Percentiles rank a stretch among this genome's conserved stretches.
Conservation (phyloP, 257 asterid genomes). For the Scutellaria barbata region DNA sequence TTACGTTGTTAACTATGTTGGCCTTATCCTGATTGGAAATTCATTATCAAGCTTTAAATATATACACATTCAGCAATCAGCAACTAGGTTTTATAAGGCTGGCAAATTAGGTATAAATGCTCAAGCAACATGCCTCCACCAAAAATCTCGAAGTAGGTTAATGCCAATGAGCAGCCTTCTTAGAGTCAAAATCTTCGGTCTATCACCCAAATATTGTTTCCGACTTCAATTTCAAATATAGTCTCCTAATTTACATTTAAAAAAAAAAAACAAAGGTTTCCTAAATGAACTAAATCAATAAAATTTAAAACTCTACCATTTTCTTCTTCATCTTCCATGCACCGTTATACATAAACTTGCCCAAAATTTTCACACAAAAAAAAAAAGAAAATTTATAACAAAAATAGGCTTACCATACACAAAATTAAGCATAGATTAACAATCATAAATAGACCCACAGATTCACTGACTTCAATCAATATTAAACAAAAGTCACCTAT, state of each 20-base stretch:
- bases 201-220: conserved; percentile 10
- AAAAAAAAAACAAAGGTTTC: background rate
- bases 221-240: too few relatives aligned
- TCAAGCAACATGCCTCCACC: background rate
- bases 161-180: background rate
- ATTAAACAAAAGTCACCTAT: background rate
- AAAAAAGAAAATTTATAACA: background rate
- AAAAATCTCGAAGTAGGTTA: background rate
- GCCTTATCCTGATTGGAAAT: background rate
- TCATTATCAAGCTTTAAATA: background rate
- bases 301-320: background rate
- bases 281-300: background rate
- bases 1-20: background rate
- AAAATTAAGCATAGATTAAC: conserved; percentile 2
- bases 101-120: background rate
- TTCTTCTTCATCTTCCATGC: background rate
- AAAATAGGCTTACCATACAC: background rate
- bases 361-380: conserved; percentile 3
- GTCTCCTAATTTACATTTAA: too few relatives aligned
- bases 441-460: conserved; percentile 7
- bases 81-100: background rate
- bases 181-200: background rate
- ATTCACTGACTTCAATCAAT: conserved; percentile 1
- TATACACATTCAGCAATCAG: conserved; percentile 1
- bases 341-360: background rate